A percentile compares a stretch with the other conserved stretches of the same genome.
Evolutionary conservation across 2,329 filamentous ascomycete genomes (phyloP).

Genomic region (Neofusicoccum ribis): DNA sequence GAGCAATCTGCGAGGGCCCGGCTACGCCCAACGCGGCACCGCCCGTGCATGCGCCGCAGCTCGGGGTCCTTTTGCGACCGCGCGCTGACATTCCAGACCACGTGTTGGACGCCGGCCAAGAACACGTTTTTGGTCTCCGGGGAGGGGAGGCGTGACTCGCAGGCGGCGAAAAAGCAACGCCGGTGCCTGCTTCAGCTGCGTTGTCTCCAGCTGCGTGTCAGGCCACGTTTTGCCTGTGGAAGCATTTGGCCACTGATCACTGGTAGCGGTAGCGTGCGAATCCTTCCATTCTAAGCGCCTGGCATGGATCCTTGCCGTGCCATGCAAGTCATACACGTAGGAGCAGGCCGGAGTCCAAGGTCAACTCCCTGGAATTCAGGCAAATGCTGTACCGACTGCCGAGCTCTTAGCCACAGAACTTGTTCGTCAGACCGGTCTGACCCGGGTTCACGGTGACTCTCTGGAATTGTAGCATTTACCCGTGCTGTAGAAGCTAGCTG

Average conservation of each 20-base stretch:
- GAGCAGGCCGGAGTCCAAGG: neutral
- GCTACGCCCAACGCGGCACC: conserved; percentile 4
- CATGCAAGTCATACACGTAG: neutral
- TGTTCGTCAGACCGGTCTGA: too few species aligned
- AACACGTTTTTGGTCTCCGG: neutral
- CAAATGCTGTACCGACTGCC: too few species aligned
- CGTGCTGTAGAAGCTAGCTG: neutral
- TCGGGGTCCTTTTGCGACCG: neutral
- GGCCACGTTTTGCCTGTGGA: neutral
- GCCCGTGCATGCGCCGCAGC: neutral
- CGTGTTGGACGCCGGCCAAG: neutral
- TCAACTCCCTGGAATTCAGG: neutral
- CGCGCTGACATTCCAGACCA: neutral
- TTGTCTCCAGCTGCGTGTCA: neutral
- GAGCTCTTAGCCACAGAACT: too few species aligned
- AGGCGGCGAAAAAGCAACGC: neutral
- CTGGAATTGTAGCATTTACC: neutral
- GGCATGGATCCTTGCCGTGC: neutral
- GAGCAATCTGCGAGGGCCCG: neutral
- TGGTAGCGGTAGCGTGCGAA: neutral
- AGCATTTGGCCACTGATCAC: neutral
- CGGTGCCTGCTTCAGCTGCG: neutral
- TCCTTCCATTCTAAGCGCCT: neutral
- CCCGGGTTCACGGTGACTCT: neutral
- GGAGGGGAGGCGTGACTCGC: neutral